Conservation (phyloP, 495 filamentous ascomycete genomes). For the Neurospora intermedia region DNA sequence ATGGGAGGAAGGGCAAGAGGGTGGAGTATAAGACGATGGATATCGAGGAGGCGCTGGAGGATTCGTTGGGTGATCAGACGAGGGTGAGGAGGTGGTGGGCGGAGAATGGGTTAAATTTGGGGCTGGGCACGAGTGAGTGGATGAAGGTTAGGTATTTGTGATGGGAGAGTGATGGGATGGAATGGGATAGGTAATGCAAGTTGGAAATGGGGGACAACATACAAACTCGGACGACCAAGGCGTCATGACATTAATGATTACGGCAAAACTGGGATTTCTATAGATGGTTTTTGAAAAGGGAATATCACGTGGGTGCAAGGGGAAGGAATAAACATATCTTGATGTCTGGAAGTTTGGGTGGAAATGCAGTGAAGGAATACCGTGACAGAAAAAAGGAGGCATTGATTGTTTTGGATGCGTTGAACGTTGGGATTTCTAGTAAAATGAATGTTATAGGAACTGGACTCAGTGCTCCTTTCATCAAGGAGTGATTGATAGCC, state of each 20-base stretch:
- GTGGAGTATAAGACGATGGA: slow-evolving; percentile 94
- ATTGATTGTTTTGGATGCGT: background rate
- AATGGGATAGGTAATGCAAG: background rate
- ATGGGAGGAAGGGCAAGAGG: slow-evolving; percentile 29
- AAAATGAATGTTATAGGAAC: no score
- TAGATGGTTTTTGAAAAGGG: background rate
- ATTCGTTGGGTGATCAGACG: slow-evolving; percentile 59
- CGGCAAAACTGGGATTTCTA: background rate
- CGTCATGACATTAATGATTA: background rate
- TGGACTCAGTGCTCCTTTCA: background rate
- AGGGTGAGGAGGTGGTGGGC: slow-evolving; percentile 81
- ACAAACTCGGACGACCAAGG: background rate
- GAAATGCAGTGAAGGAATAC: background rate
- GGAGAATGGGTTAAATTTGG: slow-evolving; percentile 76
- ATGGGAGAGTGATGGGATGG: background rate
- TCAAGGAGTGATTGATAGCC: background rate
- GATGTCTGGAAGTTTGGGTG: background rate
- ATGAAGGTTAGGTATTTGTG: slow-evolving; percentile 51
- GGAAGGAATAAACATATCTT: background rate
- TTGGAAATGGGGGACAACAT: background rate
- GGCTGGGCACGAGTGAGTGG: slow-evolving; percentile 83
- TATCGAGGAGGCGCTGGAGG: slow-evolving; percentile 89
- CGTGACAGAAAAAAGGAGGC: background rate
- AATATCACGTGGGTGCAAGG: background rate
- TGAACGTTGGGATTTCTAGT: no score